phyloP scores from a whole-genome alignment of 805 yeast genomes.

The Nakazawaea wyomingensis region DNA sequence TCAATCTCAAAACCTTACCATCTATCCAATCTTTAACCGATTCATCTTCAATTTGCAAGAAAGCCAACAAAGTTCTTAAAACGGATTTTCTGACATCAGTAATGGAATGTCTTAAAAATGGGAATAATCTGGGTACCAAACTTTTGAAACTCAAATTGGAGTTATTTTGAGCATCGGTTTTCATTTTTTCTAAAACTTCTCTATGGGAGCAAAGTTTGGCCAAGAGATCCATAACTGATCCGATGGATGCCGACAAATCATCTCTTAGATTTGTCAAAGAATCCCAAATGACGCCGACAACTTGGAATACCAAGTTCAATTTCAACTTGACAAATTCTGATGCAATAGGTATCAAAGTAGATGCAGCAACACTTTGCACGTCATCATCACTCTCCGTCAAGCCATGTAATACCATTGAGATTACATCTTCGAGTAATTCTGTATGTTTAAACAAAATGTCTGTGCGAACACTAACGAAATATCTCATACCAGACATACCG shows the following conservation, averaged over 20 bases:
- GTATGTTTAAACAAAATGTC: constrained; percentile 63
- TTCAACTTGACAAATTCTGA: constrained; percentile 73
- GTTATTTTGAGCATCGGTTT: constrained; percentile 48
- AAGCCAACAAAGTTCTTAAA: constrained; percentile 71
- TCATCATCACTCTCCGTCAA: constrained; percentile 79
- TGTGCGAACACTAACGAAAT: constrained; percentile 84
- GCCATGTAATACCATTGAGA: constrained; percentile 84
- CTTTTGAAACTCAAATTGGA: constrained; percentile 57
- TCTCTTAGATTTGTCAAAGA: constrained; percentile 81
- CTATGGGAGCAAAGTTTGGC: constrained; percentile 82
- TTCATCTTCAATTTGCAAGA: constrained; percentile 48
- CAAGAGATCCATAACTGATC: constrained; percentile 90
- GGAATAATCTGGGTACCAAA: constrained; percentile 86
- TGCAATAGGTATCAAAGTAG: constrained; percentile 86
- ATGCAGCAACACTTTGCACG: constrained; percentile 95
- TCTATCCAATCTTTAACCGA: constrained; percentile 66
- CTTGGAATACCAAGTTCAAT: constrained; percentile 40
- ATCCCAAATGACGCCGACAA: constrained; percentile 79
- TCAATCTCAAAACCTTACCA: constrained; percentile 62
- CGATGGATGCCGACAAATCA: constrained; percentile 91
- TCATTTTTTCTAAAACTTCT: constrained; percentile 70
- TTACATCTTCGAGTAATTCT: constrained; percentile 61
- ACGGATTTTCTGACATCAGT: constrained; percentile 88
- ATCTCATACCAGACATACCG: constrained; percentile 89
- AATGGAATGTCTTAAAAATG: constrained; percentile 91